Conservation (phyloP, 768 basidiomycete genomes). For the Aureoboletus auriporus region DNA sequence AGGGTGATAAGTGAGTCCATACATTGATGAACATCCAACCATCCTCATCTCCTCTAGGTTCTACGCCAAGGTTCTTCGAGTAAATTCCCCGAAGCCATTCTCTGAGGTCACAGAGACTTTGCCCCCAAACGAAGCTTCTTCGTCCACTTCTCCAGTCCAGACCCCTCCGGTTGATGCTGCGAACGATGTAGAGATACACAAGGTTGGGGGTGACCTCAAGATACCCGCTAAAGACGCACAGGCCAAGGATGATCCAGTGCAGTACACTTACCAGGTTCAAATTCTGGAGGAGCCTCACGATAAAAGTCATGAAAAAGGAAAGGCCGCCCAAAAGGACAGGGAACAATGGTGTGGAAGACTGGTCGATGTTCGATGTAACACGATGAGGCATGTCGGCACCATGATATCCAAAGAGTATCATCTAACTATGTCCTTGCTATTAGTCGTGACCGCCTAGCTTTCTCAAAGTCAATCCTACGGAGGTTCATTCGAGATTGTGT, state of each 20-base stretch:
- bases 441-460: conserved; percentile 92
- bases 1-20: conserved; percentile 74
- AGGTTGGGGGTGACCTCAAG: conserved; percentile 76
- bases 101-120: conserved; percentile 36
- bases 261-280: conserved; percentile 86
- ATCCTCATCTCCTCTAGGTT: conserved; percentile 48
- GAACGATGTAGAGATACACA: conserved; percentile 56
- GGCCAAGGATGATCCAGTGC: conserved; percentile 68
- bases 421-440: conserved; percentile 2
- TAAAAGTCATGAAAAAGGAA: conserved; percentile 60
- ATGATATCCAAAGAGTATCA: background rate
- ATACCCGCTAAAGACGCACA: conserved; percentile 67
- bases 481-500: conserved; percentile 96
- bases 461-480: conserved; percentile 95
- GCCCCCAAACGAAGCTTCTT: conserved; percentile 22
- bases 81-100: conserved; percentile 63
- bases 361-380: conserved; percentile 77
- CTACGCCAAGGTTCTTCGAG: conserved; percentile 74
- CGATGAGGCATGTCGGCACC: conserved; percentile 65
- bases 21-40: background rate
- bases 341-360: conserved; percentile 68
- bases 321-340: conserved; percentile 52
- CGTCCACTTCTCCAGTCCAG: conserved; percentile 48
- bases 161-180: conserved; percentile 40
- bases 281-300: conserved; percentile 75